Base-by-base conservation (phyloP, 1,139 yeast genomes). In the Blastobotrys serpentis region DNA sequence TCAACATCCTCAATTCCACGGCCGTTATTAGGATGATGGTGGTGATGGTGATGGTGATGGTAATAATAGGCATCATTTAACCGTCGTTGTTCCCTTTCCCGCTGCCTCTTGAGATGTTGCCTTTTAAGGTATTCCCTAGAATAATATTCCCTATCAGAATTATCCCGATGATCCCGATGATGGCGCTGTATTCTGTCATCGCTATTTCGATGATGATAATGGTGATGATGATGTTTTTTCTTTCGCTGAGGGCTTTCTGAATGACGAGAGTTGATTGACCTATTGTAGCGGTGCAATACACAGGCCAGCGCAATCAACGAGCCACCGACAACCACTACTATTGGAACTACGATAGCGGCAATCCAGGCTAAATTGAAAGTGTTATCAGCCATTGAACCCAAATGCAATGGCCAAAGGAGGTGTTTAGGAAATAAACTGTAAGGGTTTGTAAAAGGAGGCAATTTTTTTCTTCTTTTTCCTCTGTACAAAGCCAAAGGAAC, bases 291-390 rank as follows among this genome's bases (percentile, higher is more conserved):
- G 30, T 41, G 22, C 14, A 26, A n/a, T 4, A 29, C 34, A 22
- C 29, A 13, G 16, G 21, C 41, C 42, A 43, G 30, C 14, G 30
- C 52, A 6, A 46, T 30, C 13, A 51, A 26, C n/a, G 51, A 40
- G 17, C 54, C 50, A 4, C 51, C 37, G 2, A 58, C 39, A 13
- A 58, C 56, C 4, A 53, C 56, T n/a, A 52, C 55, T 2, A 57
- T 54, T 3, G 65, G 65, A n/a, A 55, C 63, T 4, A 62, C 63
- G 30, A 59, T 58, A 7, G 64, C 63, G 2, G 58, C 63, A 13
- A 61, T 59, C 62, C 61, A 58, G 7, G 39, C 49, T 14, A 54
- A 44, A 32, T 40, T 26, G 17, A 33, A 33, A 10, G 34, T 30
- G n/a, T 33, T 16, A 17, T 33, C 38, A 33, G 38, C 38, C 38